Conservation (phyloP, 2,329 filamentous ascomycete genomes). For the Dactylellina leptospora region DNA sequence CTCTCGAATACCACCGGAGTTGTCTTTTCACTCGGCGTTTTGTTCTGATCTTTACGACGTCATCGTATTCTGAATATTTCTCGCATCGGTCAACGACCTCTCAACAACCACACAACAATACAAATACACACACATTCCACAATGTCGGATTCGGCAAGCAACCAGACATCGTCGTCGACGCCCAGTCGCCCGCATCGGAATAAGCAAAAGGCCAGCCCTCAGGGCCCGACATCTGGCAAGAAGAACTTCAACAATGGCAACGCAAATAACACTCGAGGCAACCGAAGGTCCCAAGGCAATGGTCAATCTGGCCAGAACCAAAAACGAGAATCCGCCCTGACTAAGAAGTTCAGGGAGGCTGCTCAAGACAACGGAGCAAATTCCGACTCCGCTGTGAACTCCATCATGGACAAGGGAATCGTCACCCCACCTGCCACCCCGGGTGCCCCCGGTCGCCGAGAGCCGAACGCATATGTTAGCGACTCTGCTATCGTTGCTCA, state of each 20-base stretch:
- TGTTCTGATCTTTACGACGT: constrained; percentile 14
- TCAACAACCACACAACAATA: not conserved
- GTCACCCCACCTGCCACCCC: constrained; percentile 50
- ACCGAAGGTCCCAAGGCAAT: constrained; percentile 3
- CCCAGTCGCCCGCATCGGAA: constrained; percentile 46
- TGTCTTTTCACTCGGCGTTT: constrained; percentile 42
- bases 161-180: constrained; percentile 14
- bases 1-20: constrained; percentile 4
- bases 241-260: constrained; percentile 13
- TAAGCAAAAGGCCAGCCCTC: constrained; percentile 36
- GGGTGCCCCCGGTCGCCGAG: constrained; percentile 22
- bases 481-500: constrained; percentile 41
- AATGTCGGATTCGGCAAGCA: constrained; percentile 34
- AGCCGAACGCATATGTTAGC: constrained; percentile 49
- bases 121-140: constrained; percentile 13
- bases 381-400: constrained; percentile 39
- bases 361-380: constrained; percentile 25
- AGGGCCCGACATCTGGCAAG: constrained; percentile 33
- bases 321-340: constrained; percentile 39
- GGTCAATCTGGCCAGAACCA: constrained; percentile 7
- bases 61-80: constrained; percentile 5
- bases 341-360: constrained; percentile 47
- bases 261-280: constrained; percentile 16
- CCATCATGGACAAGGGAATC: constrained; percentile 38
- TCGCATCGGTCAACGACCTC: not conserved